These are phyloP conservation scores for Lipomyces chichibuensis DNA, from an alignment of 805 yeast genomes.

Conservation along the genomic window DNA sequence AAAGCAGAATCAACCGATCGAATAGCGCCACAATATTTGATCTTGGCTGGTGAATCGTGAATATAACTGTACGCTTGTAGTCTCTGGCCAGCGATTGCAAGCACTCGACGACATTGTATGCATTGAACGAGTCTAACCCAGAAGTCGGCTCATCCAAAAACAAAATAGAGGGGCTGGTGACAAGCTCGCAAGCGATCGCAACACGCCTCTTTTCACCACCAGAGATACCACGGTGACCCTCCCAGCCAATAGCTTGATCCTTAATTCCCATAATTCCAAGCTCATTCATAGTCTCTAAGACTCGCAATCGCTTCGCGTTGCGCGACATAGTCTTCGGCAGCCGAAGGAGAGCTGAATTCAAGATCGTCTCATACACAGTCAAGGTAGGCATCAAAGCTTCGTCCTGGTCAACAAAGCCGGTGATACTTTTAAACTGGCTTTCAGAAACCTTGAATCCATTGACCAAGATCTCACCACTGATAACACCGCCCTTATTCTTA, in stretches of 20 bases:
- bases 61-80: conserved; percentile 82
- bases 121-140: conserved; percentile 92
- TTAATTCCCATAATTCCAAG: conserved; percentile 80
- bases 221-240: conserved; percentile 85
- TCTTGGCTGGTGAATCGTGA: conserved; percentile 96
- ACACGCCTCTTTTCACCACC: conserved; percentile 93
- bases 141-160: conserved; percentile 94
- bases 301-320: conserved; percentile 73
- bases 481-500: conserved; percentile 75
- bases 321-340: conserved; percentile 81
- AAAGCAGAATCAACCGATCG: conserved; percentile 76
- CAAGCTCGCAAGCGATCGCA: conserved; percentile 90
- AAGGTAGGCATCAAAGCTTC: conserved; percentile 87
- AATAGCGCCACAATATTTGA: conserved; percentile 91
- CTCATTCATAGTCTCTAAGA: conserved; percentile 80
- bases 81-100: conserved; percentile 77
- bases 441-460: conserved; percentile 59
- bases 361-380: conserved; percentile 93
- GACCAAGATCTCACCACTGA: conserved; percentile 67
- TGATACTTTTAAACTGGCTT: conserved; percentile 61
- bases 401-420: conserved; percentile 97
- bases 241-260: conserved; percentile 86
- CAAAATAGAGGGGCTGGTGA: conserved; percentile 81
- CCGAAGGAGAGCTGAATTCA: conserved; percentile 86
- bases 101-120: conserved; percentile 85